A percentile compares a stretch with the other conserved stretches of the same genome.
Evolutionary conservation across 2,329 filamentous ascomycete species (phyloP).

Genomic region (Truncatella angustata): DNA sequence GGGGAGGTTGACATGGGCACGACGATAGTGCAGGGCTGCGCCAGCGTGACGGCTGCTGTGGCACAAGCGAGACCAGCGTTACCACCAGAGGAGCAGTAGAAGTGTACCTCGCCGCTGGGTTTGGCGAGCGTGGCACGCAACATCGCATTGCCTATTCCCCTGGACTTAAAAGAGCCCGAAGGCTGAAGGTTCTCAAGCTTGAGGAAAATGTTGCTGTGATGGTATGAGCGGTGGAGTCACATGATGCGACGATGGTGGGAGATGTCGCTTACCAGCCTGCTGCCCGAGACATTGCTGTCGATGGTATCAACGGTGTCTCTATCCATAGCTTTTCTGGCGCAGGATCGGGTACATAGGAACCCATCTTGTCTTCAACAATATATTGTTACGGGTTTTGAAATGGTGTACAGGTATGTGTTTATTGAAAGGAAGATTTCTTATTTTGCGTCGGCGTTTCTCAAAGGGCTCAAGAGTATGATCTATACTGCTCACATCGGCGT

Average conservation of each 20-base stretch:
- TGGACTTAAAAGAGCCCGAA: conserved; percentile 82
- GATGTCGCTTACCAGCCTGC: conserved; percentile 64
- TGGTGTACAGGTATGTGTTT: neutral
- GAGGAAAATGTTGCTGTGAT: conserved; percentile 70
- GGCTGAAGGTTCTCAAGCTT: conserved; percentile 86
- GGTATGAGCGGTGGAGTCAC: too few species aligned
- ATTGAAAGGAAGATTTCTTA: too few species aligned
- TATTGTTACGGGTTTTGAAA: too few species aligned
- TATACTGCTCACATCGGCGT: neutral
- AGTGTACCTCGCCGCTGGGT: conserved; percentile 50
- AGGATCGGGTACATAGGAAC: conserved; percentile 35
- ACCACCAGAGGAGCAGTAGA: conserved; percentile 78
- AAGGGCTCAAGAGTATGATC: neutral
- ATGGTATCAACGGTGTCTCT: conserved; percentile 69
- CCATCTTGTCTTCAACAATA: conserved; percentile 38
- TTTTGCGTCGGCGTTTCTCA: neutral
- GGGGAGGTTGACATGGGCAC: conserved; percentile 65
- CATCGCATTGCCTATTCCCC: conserved; percentile 72
- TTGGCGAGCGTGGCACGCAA: conserved; percentile 35
- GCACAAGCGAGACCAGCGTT: conserved; percentile 85
- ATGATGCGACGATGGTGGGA: neutral
- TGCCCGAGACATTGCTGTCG: conserved; percentile 61
- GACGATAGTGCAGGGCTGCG: conserved; percentile 70
- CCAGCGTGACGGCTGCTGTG: conserved; percentile 64
- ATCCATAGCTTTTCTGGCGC: conserved; percentile 59